These are phyloP conservation scores for Trichoderma citrinoviride DNA, from an alignment of 2,329 filamentous ascomycete species.

Conservation along the genomic window DNA sequence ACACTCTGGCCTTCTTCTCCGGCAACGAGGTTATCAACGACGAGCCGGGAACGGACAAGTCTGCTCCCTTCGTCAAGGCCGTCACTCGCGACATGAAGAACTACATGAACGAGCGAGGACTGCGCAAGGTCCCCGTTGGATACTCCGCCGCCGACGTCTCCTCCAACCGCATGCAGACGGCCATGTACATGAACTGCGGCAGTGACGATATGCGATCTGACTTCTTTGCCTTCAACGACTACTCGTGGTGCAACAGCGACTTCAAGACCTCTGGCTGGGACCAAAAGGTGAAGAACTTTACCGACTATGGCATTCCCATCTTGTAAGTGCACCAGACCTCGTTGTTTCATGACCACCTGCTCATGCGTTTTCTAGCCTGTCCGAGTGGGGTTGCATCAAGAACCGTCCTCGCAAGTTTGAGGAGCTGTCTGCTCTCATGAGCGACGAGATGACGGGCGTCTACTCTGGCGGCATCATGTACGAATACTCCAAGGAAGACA, in stretches of 20 bases:
- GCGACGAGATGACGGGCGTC: conserved; percentile 74
- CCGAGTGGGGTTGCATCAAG: conserved; percentile 87
- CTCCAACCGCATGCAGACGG: conserved; percentile 81
- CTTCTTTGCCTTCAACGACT: conserved; percentile 88
- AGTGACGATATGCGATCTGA: conserved; percentile 78
- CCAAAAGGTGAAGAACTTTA: conserved; percentile 83
- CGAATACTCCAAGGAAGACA: conserved; percentile 82
- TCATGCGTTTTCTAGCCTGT: conserved; percentile 54
- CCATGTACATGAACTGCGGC: conserved; percentile 92
- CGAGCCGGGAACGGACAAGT: conserved; percentile 56
- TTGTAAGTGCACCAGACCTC: conserved; percentile 50
- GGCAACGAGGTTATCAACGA: conserved; percentile 80
- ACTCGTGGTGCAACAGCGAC: conserved; percentile 77
- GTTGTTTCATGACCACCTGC: neutral
- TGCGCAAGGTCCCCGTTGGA: conserved; percentile 69
- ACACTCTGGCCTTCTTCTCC: conserved; percentile 84
- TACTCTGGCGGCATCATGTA: conserved; percentile 97
- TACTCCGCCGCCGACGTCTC: conserved; percentile 79
- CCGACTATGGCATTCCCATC: conserved; percentile 80
- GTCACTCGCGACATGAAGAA: conserved; percentile 73
- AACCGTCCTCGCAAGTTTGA: conserved; percentile 73
- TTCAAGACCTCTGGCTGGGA: conserved; percentile 76
- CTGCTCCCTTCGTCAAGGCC: conserved; percentile 74
- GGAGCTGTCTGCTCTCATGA: conserved; percentile 79
- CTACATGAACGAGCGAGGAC: conserved; percentile 61